These are phyloP conservation scores for Hanseniaspora clermontiae DNA, from an alignment of 805 yeast species.

Conservation along the genomic window DNA sequence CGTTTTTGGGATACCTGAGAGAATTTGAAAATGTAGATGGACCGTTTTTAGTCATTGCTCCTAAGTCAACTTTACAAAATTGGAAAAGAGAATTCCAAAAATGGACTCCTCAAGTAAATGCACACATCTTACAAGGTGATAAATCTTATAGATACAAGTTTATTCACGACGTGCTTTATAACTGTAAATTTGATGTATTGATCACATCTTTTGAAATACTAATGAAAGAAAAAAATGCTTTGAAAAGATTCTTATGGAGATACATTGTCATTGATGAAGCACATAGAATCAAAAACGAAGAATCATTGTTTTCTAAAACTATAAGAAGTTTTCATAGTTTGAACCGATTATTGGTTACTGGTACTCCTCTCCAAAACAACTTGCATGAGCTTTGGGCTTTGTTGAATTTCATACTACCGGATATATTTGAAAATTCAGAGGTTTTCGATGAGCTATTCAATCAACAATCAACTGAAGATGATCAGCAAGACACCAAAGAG, in stretches of 20 bases:
- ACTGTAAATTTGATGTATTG: slow-evolving; percentile 77
- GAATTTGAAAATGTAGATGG: slow-evolving; percentile 70
- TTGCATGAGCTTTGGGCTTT: slow-evolving; percentile 94
- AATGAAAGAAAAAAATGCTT: slow-evolving; percentile 67
- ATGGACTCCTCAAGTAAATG: slow-evolving; percentile 93
- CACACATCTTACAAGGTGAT: slow-evolving; percentile 74
- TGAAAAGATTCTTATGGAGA: slow-evolving; percentile 83
- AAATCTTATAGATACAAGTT: slow-evolving; percentile 64
- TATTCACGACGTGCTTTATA: slow-evolving; percentile 45
- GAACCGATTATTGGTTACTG: slow-evolving; percentile 77
- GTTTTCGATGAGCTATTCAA: slow-evolving; percentile 84
- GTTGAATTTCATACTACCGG: slow-evolving; percentile 79
- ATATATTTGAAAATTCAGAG: slow-evolving; percentile 83
- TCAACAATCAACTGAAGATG: slow-evolving; percentile 32
- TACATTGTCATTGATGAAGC: slow-evolving; percentile 92
- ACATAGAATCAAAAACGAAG: slow-evolving; percentile 91
- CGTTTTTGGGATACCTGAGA: slow-evolving; percentile 79
- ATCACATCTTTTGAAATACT: slow-evolving; percentile 91
- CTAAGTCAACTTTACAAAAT: slow-evolving; percentile 89
- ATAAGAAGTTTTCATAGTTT: slow-evolving; percentile 77
- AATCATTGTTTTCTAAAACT: slow-evolving; percentile 80
- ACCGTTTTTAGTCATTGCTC: slow-evolving; percentile 83
- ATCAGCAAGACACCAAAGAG: slow-evolving; percentile 29
- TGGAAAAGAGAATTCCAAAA: slow-evolving; percentile 90
- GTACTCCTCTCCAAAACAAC: slow-evolving; percentile 91